Evolutionary conservation across 768 basidiomycete species (phyloP), one percentile per base, ranked within the genome.

Genomic region (Pisolithus sp.): DNA sequence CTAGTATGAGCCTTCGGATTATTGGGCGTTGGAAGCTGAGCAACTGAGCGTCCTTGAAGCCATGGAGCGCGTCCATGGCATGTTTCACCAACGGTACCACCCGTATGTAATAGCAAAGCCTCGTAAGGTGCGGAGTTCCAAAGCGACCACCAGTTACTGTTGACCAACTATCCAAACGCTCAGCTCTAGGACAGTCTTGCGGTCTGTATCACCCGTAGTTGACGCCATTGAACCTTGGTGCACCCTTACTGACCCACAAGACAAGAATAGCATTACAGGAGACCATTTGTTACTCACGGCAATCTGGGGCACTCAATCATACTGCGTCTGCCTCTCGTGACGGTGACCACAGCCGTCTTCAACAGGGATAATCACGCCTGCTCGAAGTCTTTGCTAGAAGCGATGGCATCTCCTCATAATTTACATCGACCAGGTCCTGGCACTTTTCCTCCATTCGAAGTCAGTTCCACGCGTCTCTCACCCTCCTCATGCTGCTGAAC

Each of bases 1-100:
- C 66, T 52, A 94, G 74, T 56, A 93, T 83, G 23, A 69, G 69
- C 57, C 84, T 72, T 28, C 86, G 76, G 40, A 75, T 72, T 47
- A 52, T 58, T 46, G 70, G 64, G 13, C 71, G 69, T 64, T 87
- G 82, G 57, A 77, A 83, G 59, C 73, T 72, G 21, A 83, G 67
- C 15, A 63, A 72, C 42, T 75, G 70, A 15, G 82, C 81, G 54
- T 83, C 76, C 50, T 62, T 61, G 53, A 68, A 62, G 24, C 58
- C 57, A 50, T 62, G 58, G 48, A 42, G 55, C 36, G n/a, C 30
- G 53, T 68, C 54, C 66, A 68, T 67, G 9, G 31, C 61, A 51
- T 49, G 50, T 53, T 10, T 30, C 24, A 15, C 47, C 41, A 46
- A 40, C 28, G 49, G 24, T 49, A 50, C 54, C 47, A 49, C 52